Evolutionary conservation across 2,329 filamentous ascomycete species (phyloP).

Genomic region (Cryphonectria parasitica): DNA sequence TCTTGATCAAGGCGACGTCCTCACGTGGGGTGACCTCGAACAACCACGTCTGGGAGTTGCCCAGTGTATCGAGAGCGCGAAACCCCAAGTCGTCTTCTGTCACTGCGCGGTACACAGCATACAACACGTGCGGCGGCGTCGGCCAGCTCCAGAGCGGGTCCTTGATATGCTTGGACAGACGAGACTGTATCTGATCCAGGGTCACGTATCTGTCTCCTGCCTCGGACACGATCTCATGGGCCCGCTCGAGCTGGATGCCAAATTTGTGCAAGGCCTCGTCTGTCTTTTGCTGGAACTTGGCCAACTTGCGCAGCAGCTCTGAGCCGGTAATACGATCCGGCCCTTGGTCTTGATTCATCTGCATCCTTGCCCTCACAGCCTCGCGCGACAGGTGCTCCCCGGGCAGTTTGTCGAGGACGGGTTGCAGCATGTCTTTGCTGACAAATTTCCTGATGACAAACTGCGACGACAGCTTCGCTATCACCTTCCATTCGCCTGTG

Average conservation of each 20-base stretch:
- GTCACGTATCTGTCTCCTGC: conserved; percentile 50
- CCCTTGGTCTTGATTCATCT: conserved; percentile 41
- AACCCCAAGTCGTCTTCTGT: conserved; percentile 65
- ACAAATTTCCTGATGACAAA: conserved; percentile 57
- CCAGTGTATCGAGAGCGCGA: conserved; percentile 52
- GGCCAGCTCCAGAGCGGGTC: conserved; percentile 40
- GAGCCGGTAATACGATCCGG: conserved; percentile 50
- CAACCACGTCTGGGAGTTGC: conserved; percentile 56
- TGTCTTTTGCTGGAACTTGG: conserved; percentile 47
- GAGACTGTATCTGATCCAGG: conserved; percentile 54
- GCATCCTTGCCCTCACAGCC: conserved; percentile 43
- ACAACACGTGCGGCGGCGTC: conserved; percentile 57
- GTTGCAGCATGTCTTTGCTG: conserved; percentile 44
- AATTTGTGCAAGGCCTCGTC: conserved; percentile 53
- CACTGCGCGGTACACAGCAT: conserved; percentile 72
- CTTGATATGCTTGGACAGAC: conserved; percentile 41
- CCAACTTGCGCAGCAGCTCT: conserved; percentile 52
- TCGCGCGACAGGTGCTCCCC: conserved; percentile 35
- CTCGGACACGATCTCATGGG: conserved; percentile 46
- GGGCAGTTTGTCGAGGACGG: conserved; percentile 46
- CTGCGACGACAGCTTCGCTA: conserved; percentile 46
- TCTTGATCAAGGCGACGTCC: conserved; percentile 56
- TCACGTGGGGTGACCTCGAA: conserved; percentile 64
- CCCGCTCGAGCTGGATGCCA: conserved; percentile 52
- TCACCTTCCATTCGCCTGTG: conserved; percentile 55